These are phyloP conservation scores for Aegle marmelos DNA, from an alignment of 345 rosid species.

Conservation along the genomic window DNA sequence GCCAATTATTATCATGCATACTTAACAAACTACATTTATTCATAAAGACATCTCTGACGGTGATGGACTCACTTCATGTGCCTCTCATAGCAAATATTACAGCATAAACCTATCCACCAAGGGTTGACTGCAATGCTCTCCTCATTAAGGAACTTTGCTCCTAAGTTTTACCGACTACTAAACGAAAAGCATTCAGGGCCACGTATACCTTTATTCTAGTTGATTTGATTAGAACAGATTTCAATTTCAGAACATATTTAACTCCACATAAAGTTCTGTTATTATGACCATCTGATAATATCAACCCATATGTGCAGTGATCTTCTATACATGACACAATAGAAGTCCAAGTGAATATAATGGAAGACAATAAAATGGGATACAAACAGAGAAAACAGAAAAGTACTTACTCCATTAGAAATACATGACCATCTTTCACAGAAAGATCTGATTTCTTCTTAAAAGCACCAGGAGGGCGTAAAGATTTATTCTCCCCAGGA, in stretches of 20 bases:
- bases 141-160: neutral
- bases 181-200: neutral
- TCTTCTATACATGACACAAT: neutral
- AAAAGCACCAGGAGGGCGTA: conserved; percentile 98
- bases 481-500: conserved; percentile 86
- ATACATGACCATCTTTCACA: conserved; percentile 91
- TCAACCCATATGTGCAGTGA: neutral
- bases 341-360: neutral
- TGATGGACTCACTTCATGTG: neutral
- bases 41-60: neutral
- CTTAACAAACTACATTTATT: neutral
- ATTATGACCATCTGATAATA: neutral
- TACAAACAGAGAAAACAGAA: neutral
- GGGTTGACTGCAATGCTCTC: neutral
- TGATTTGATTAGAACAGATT: neutral
- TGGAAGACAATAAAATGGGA: neutral
- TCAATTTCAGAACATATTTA: neutral
- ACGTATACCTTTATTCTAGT: neutral
- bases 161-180: neutral
- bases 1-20: too few relatives aligned
- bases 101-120: neutral
- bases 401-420: conserved; percentile 88
- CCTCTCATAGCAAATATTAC: neutral
- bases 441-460: conserved; percentile 99
- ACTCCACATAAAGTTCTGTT: neutral